Conservation (phyloP, 176 grass and related monocot genomes). For the Cymbopogon citratus region DNA sequence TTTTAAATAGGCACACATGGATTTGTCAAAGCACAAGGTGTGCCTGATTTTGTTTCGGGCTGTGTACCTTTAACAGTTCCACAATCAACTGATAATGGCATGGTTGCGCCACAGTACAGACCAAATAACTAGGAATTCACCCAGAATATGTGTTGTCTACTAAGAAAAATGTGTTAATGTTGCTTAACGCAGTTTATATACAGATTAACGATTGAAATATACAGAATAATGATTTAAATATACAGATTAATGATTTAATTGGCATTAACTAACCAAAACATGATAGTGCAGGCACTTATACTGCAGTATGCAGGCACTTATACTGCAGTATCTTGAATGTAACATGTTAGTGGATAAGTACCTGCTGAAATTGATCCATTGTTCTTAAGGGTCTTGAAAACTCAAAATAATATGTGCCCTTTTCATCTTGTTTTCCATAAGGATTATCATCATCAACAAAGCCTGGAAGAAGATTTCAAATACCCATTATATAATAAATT, state of each 20-base stretch:
- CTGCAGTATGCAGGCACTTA: neutral
- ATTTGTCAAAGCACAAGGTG: neutral
- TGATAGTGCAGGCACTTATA: neutral
- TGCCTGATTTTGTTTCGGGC: neutral
- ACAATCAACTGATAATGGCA: neutral
- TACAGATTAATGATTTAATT: constrained; percentile 2
- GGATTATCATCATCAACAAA: constrained; percentile 81
- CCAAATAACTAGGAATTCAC: neutral
- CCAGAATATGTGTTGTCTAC: neutral
- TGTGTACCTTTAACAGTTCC: neutral
- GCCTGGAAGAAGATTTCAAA: constrained; percentile 42
- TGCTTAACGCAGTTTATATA: neutral
- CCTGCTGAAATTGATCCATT: constrained; percentile 94
- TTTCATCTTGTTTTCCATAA: constrained; percentile 69
- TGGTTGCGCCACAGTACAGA: neutral
- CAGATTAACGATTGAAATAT: too few relatives aligned
- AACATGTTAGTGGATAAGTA: constrained; percentile 13
- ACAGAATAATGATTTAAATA: too few relatives aligned
- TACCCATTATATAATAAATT: constrained; percentile 13
- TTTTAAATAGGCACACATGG: too few relatives aligned
- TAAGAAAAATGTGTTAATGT: neutral
- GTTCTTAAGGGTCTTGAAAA: constrained; percentile 91
- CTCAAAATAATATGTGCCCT: constrained; percentile 95
- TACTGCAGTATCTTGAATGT: neutral
- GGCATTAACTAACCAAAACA: neutral